phyloP scores from a whole-genome alignment of 1,284 basidiomycete species.

The Schizopora paradoxa region DNA sequence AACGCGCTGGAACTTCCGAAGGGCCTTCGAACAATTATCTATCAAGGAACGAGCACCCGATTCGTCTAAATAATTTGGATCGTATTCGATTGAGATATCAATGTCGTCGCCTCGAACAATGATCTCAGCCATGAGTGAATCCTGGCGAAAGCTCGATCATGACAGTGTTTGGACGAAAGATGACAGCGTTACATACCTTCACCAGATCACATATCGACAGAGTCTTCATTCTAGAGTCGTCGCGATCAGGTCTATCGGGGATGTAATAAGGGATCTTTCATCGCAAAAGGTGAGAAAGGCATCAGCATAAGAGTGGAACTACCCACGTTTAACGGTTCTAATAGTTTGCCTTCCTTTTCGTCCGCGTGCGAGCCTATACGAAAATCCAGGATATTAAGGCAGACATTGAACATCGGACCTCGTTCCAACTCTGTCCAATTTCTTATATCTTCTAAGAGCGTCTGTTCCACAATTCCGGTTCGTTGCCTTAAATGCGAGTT shows the following conservation, averaged over 20 bases:
- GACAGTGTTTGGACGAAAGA: background rate
- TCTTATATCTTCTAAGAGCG: constrained; percentile 33
- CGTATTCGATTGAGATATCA: constrained; percentile 39
- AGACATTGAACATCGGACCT: constrained; percentile 40
- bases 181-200: constrained; percentile 21
- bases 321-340: constrained; percentile 12
- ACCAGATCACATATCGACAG: constrained; percentile 24
- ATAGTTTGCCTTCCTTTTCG: constrained; percentile 7
- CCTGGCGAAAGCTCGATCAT: constrained; percentile 28
- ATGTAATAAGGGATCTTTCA: constrained; percentile 32
- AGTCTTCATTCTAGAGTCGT: constrained; percentile 18
- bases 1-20: no score
- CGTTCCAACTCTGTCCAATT: no score
- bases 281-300: constrained; percentile 11
- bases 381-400: constrained; percentile 40
- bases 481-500: constrained; percentile 35
- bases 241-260: constrained; percentile 19
- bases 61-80: constrained; percentile 27
- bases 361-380: constrained; percentile 19
- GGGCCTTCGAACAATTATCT: constrained; percentile 24
- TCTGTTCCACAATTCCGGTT: constrained; percentile 39
- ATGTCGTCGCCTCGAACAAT: constrained; percentile 31
- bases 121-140: constrained; percentile 42
- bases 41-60: constrained; percentile 25
- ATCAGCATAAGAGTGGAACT: constrained; percentile 10